Conservation (phyloP, 768 basidiomycete species). For the Kwoniella pini region DNA sequence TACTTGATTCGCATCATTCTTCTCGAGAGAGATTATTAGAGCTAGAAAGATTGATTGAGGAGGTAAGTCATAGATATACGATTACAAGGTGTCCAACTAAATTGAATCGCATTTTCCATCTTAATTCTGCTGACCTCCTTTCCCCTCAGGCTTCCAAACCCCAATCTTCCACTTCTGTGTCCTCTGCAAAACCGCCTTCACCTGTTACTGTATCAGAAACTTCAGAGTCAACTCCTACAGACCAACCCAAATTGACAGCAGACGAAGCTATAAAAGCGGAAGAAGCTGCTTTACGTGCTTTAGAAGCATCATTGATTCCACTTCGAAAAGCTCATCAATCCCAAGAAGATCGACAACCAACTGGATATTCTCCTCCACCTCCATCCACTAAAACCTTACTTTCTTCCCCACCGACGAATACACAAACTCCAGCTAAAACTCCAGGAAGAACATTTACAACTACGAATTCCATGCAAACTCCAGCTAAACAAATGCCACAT, state of each 20-base stretch:
- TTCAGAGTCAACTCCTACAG: background rate
- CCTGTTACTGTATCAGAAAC: too few relatives aligned
- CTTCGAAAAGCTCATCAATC: slow-evolving; percentile 14
- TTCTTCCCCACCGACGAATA: slow-evolving; percentile 3
- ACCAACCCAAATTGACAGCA: slow-evolving; percentile 23
- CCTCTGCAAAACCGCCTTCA: too few relatives aligned
- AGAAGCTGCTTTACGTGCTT: slow-evolving; percentile 40
- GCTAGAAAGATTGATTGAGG: slow-evolving; percentile 43
- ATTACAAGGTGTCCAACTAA: too few relatives aligned
- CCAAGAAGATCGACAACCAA: background rate
- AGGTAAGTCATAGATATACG: slow-evolving; percentile 33
- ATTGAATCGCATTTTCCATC: too few relatives aligned
- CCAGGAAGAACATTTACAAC: background rate
- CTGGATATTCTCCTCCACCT: slow-evolving; percentile 10
- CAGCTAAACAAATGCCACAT: slow-evolving; percentile 23
- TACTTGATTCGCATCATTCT: slow-evolving; percentile 41
- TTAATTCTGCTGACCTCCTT: too few relatives aligned
- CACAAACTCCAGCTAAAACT: slow-evolving; percentile 2
- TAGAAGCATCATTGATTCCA: slow-evolving; percentile 41
- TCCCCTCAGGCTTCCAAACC: background rate
- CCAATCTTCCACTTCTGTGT: background rate
- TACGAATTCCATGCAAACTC: background rate
- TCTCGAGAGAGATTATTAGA: slow-evolving; percentile 39
- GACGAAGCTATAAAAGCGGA: slow-evolving; percentile 50
- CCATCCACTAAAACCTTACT: slow-evolving; percentile 4